A percentile compares a stretch with the other conserved stretches of the same genome.
Conservation (phyloP, 345 rosid species). For the Xanthoceras sorbifolium region DNA sequence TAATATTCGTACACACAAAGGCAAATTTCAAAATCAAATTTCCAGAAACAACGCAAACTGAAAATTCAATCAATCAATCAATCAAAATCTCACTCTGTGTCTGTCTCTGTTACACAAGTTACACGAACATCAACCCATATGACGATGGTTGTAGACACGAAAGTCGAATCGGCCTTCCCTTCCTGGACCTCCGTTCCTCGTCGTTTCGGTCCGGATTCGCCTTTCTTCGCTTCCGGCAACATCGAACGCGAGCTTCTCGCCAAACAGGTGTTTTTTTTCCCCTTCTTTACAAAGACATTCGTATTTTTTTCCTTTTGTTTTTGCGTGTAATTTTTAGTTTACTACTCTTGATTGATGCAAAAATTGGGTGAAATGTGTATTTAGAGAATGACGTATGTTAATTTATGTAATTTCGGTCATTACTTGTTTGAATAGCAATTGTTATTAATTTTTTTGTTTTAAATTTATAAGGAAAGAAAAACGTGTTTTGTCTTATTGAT, state of each 20-base stretch:
- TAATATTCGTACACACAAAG: neutral
- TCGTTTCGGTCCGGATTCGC: conserved; percentile 64
- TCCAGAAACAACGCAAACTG: neutral
- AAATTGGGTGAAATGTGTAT: neutral
- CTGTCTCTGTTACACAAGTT: neutral
- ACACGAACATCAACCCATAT: conserved; percentile 16
- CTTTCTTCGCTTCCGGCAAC: conserved; percentile 90
- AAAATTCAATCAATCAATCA: neutral
- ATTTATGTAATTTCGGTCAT: neutral
- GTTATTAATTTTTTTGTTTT: neutral
- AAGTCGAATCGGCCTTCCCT: conserved; percentile 50
- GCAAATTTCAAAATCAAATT: conserved; percentile 5
- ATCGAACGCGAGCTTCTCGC: conserved; percentile 92
- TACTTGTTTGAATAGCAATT: neutral
- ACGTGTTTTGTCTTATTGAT: neutral
- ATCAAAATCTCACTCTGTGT: neutral
- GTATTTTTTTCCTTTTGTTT: neutral
- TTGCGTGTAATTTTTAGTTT: no score
- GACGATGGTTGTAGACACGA: conserved; percentile 50
- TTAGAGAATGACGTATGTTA: neutral
- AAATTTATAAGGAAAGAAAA: no score
- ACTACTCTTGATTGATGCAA: neutral
- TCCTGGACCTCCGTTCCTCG: conserved; percentile 70
- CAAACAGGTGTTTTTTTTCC: conserved; percentile 65
- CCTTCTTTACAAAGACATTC: neutral